Evolutionary conservation across 2,329 filamentous ascomycete species (phyloP).

Genomic region (Neonectria punicea): DNA sequence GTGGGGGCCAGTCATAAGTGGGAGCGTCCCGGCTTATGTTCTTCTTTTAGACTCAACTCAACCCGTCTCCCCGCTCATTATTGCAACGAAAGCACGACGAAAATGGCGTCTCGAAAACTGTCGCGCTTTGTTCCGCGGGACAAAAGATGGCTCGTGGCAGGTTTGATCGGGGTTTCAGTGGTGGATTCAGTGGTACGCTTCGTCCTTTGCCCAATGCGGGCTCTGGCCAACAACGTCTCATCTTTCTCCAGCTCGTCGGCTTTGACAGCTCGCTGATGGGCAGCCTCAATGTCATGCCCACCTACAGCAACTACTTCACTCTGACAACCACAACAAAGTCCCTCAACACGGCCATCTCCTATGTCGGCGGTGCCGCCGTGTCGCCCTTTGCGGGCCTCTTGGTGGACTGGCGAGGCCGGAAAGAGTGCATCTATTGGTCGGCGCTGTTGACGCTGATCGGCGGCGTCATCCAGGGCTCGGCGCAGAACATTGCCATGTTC

Average conservation of each 20-base stretch:
- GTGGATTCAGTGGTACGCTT: constrained; percentile 19
- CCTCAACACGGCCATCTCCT: constrained; percentile 20
- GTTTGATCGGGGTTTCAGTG: constrained; percentile 14
- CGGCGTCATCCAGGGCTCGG: constrained; percentile 13
- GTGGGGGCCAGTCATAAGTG: neutral
- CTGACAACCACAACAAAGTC: constrained; percentile 24
- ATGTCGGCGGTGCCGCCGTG: constrained; percentile 12
- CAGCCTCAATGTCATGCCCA: constrained; percentile 21
- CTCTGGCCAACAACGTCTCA: neutral
- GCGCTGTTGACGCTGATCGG: constrained; percentile 12
- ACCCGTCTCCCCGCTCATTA: neutral
- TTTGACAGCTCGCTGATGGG: constrained; percentile 20
- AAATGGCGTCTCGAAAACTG: constrained; percentile 13
- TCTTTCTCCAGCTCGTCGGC: constrained; percentile 14
- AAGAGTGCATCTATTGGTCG: constrained; percentile 4
- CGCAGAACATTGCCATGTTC: constrained; percentile 21
- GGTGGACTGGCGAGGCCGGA: constrained; percentile 34
- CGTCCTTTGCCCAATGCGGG: neutral
- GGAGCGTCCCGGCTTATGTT: neutral
- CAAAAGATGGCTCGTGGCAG: constrained; percentile 20
- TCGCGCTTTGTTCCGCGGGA: constrained; percentile 13
- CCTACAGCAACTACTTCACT: constrained; percentile 19
- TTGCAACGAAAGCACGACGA: neutral
- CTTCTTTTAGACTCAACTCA: neutral
- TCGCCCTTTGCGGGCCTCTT: constrained; percentile 15